phyloP scores from a whole-genome alignment of 192 early-diverging fungal species.

The Geranomyces variabilis region DNA sequence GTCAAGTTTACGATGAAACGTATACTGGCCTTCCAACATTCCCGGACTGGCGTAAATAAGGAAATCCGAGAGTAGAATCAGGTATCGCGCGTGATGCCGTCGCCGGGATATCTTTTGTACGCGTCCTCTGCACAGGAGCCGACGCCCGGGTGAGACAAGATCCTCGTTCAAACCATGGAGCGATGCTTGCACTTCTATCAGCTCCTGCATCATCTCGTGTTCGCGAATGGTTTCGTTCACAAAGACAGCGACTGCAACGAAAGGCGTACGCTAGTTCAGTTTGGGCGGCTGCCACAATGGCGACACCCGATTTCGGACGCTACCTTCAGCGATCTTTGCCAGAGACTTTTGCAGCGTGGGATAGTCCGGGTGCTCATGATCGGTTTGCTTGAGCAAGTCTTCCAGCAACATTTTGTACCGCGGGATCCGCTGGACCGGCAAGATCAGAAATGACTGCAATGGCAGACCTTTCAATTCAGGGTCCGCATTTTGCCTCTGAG shows the following conservation, averaged over 20 bases:
- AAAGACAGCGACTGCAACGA: constrained; percentile 61
- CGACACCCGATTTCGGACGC: too few species aligned
- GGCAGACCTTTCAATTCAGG: constrained; percentile 65
- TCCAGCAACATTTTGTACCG: constrained; percentile 58
- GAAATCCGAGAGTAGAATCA: constrained; percentile 80
- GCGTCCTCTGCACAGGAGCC: constrained; percentile 63
- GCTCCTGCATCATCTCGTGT: constrained; percentile 73
- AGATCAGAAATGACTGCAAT: constrained; percentile 78
- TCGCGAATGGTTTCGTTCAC: constrained; percentile 81
- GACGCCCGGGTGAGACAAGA: constrained; percentile 72
- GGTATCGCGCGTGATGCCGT: constrained; percentile 68
- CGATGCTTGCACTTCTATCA: constrained; percentile 70
- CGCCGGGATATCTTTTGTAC: constrained; percentile 73
- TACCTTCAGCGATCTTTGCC: constrained; percentile 55
- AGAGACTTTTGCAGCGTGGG: constrained; percentile 67
- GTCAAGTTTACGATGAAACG: constrained; percentile 71
- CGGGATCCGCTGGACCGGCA: constrained; percentile 92
- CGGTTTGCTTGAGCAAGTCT: constrained; percentile 64
- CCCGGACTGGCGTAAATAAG: constrained; percentile 73
- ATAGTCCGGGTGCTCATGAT: constrained; percentile 74
- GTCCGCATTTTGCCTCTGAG: constrained; percentile 41
- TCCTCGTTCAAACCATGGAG: constrained; percentile 64
- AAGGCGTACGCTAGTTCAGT: too few species aligned
- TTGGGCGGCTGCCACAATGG: too few species aligned
- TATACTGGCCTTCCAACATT: constrained; percentile 61